These are phyloP conservation scores for Lipomyces lipofer DNA, from an alignment of 805 yeast genomes.

Conservation along the genomic window DNA sequence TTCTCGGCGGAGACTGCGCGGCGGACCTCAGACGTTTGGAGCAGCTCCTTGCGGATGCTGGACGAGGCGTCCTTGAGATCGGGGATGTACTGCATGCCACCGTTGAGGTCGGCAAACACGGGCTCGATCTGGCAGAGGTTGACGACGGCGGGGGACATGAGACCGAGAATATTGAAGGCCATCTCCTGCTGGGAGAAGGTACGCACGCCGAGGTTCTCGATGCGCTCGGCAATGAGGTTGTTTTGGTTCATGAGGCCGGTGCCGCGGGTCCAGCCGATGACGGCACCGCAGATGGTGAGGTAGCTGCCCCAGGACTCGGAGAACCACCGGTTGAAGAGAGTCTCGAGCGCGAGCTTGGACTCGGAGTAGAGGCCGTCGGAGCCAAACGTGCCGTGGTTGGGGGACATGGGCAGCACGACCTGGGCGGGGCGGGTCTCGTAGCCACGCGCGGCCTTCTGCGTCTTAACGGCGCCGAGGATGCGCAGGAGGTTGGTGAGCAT, in stretches of 20 bases:
- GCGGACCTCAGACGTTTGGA: conserved; percentile 86
- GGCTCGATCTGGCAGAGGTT: conserved; percentile 90
- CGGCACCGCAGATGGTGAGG: conserved; percentile 96
- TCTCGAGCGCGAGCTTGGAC: conserved; percentile 92
- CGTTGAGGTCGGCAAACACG: conserved; percentile 96
- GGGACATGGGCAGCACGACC: conserved; percentile 93
- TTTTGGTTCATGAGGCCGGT: conserved; percentile 98
- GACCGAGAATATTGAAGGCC: conserved; percentile 97
- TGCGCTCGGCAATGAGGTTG: conserved; percentile 96
- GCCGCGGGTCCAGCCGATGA: conserved; percentile 99
- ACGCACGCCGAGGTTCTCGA: conserved; percentile 92
- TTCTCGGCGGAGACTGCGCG: conserved; percentile 94
- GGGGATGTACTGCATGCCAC: conserved; percentile 93
- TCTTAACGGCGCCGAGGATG: conserved; percentile 85
- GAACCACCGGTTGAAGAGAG: conserved; percentile 97
- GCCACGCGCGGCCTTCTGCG: conserved; percentile 71
- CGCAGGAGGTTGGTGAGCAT: conserved; percentile 96
- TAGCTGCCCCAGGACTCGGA: conserved; percentile 96
- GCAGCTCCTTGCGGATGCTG: conserved; percentile 67
- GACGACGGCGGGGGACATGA: conserved; percentile 81
- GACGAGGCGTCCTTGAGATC: conserved; percentile 86
- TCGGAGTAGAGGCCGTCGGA: conserved; percentile 98
- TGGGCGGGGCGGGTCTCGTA: conserved; percentile 97
- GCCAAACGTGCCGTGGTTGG: conserved; percentile 99
- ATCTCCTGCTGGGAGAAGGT: conserved; percentile 98